Evolutionary conservation across 352 stramenopile species (phyloP).

Genomic region (Chrysophaeum taylorii): DNA sequence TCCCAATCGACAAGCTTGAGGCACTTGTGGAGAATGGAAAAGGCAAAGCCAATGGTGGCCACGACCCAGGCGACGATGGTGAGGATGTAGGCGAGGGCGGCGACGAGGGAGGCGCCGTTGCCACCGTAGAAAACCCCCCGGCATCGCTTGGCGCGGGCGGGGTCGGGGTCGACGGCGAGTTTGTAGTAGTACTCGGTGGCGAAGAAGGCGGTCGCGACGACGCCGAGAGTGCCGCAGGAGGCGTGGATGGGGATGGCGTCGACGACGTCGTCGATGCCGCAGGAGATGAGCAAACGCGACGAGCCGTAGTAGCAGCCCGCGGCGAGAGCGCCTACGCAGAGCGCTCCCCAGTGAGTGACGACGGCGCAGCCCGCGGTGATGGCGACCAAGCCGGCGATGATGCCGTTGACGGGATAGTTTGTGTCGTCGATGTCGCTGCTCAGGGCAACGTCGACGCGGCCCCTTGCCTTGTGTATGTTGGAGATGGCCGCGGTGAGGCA

Average conservation of each 20-base stretch:
- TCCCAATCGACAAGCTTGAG: too few relatives aligned
- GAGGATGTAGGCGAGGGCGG: slow-evolving; percentile 9
- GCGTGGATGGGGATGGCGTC: slow-evolving; percentile 65
- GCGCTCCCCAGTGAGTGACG: slow-evolving; percentile 31
- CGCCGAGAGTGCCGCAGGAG: slow-evolving; percentile 55
- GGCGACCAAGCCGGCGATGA: slow-evolving; percentile 36
- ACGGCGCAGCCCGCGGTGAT: slow-evolving; percentile 36
- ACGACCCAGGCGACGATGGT: slow-evolving; percentile 16
- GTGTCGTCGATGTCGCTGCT: slow-evolving; percentile 31
- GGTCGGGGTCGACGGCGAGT: slow-evolving; percentile 31
- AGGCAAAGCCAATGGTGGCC: too few relatives aligned
- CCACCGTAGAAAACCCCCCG: slow-evolving; percentile 34
- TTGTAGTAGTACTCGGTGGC: slow-evolving; percentile 35
- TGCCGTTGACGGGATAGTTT: slow-evolving; percentile 39
- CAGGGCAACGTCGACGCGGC: slow-evolving; percentile 16
- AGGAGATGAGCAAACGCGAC: slow-evolving; percentile 30
- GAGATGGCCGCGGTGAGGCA: slow-evolving; percentile 30
- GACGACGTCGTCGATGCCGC: slow-evolving; percentile 63
- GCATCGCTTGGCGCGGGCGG: slow-evolving; percentile 18
- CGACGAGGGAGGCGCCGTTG: slow-evolving; percentile 9
- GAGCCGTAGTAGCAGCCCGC: slow-evolving; percentile 28
- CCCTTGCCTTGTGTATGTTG: slow-evolving; percentile 28
- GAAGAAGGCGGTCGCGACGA: slow-evolving; percentile 57
- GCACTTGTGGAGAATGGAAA: too few relatives aligned
- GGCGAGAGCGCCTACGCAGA: slow-evolving; percentile 34